Conservation (phyloP, 805 yeast genomes). For the Sugiyamaella mastotermitis region DNA sequence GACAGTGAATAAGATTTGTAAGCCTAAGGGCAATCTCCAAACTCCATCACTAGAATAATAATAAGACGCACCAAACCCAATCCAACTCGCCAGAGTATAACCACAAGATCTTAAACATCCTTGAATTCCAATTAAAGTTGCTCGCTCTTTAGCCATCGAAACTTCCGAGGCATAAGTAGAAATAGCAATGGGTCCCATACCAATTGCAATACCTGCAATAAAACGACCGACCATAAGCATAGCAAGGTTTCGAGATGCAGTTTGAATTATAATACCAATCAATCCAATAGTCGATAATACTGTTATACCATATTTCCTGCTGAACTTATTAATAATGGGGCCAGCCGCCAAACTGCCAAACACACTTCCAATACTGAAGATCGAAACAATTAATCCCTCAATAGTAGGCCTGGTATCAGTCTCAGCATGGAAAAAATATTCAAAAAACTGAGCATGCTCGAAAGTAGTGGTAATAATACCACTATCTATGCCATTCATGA, state of each 20-base stretch:
- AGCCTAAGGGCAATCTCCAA: constrained; percentile 60
- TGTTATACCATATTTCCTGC: too few relatives aligned
- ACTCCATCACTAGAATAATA: constrained; percentile 40
- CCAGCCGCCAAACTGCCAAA: too few relatives aligned
- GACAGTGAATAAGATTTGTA: constrained; percentile 49
- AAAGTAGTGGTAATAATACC: too few relatives aligned
- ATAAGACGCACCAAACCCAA: constrained; percentile 45
- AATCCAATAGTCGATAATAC: constrained; percentile 49
- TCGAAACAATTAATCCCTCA: too few relatives aligned
- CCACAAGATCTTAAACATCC: too few relatives aligned
- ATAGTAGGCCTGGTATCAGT: too few relatives aligned
- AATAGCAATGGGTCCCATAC: constrained; percentile 58
- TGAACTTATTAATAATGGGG: too few relatives aligned
- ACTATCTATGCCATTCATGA: too few relatives aligned
- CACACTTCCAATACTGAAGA: too few relatives aligned
- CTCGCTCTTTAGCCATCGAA: constrained; percentile 55
- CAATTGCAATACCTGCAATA: constrained; percentile 62
- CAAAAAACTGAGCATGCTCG: too few relatives aligned
- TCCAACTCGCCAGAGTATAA: constrained; percentile 57
- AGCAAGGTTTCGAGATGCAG: constrained; percentile 42
- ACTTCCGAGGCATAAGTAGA: constrained; percentile 64
- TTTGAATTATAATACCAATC: constrained; percentile 51
- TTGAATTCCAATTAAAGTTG: constrained; percentile 55
- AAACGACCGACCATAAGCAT: constrained; percentile 66
- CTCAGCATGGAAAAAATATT: too few relatives aligned